Evolutionary conservation across 352 stramenopile genomes (phyloP).

Genomic region (Pythium oligandrum): DNA sequence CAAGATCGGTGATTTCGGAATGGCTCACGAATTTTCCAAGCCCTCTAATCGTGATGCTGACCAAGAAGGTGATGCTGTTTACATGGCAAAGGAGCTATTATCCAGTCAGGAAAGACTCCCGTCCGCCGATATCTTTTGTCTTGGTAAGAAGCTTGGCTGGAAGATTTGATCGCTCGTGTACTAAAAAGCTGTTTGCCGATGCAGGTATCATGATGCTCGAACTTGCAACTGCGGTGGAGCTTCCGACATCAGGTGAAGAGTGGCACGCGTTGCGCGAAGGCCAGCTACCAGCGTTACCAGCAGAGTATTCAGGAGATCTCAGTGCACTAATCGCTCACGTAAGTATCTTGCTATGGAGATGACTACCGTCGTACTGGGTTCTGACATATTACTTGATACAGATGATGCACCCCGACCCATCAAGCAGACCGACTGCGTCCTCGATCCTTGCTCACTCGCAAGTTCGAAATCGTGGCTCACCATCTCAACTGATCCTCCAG

Average conservation of each 20-base stretch:
- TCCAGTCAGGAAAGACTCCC: slow-evolving; percentile 49
- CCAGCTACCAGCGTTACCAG: slow-evolving; percentile 32
- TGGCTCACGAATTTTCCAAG: slow-evolving; percentile 59
- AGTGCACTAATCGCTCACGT: slow-evolving; percentile 37
- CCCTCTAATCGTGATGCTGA: slow-evolving; percentile 37
- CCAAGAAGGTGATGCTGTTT: slow-evolving; percentile 92
- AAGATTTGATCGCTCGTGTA: background rate
- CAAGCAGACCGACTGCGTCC: slow-evolving; percentile 31
- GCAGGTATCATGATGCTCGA: slow-evolving; percentile 69
- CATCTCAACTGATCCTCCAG: slow-evolving; percentile 7
- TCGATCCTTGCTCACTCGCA: slow-evolving; percentile 28
- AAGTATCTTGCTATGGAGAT: background rate
- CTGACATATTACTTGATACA: slow-evolving; percentile 7
- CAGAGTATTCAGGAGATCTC: slow-evolving; percentile 46
- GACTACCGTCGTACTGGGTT: too few relatives aligned
- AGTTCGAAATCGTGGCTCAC: slow-evolving; percentile 6
- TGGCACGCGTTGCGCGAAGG: slow-evolving; percentile 70
- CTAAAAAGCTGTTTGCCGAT: slow-evolving; percentile 1
- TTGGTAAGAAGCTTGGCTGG: slow-evolving; percentile 45
- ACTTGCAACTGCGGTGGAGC: slow-evolving; percentile 28
- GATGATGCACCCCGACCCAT: slow-evolving; percentile 61
- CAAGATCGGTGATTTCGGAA: slow-evolving; percentile 92
- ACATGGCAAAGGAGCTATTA: slow-evolving; percentile 91
- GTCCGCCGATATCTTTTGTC: slow-evolving; percentile 93
- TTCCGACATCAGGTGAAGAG: slow-evolving; percentile 45